Base-by-base conservation (phyloP, 2,329 filamentous ascomycete genomes). In the Colletotrichum tabaci region DNA sequence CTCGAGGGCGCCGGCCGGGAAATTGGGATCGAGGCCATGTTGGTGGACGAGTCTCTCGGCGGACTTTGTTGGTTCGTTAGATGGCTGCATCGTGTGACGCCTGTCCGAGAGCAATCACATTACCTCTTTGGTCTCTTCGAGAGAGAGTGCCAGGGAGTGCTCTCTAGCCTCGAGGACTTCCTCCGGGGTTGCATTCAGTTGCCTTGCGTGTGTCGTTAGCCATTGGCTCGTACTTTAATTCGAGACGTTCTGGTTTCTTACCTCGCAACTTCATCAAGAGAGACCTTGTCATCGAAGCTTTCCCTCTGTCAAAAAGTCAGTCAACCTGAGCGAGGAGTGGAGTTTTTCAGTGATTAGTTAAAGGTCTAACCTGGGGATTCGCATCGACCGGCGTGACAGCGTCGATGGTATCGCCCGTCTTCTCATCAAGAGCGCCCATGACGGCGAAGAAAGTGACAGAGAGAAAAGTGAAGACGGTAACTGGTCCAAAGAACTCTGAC, bases 11-110 rank as follows among this genome's bases (percentile, higher is more conserved):
- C 77, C 72, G 35, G 80, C 77, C 0, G 84, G 83, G 65, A 87
- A 87, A 77, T 87, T 87, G 44, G 84, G 85, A 64, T 87, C 85
- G 38, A 81, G 78, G 50, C 83, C 80, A 73, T 87, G 82, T 26
- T 85, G 81, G 10, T 79, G 74, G 21, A 86, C 73, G 9, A 86
- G 74, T 7, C 15, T 50, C 50, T 71, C n/a, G 63, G 73, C 74
- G 21, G 71, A 63, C 73, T 76, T 61, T 66, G 21, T 16, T 66
- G 26, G 66, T 67, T 58, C 7, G 74, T 67, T n/a, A 77, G 75
- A n/a, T 2, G 1, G 3, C 40, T 47, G 4, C 5, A 2, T 2
- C 4, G 2, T n/a, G 26, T 2, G 3, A 1, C 4, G 2, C 16
- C 12, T 3, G 15, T 5, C 0, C 10, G 23, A 15, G 2, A 4